phyloP scores from a whole-genome alignment of 495 filamentous ascomycete species.

The Penicillium cinerascens region DNA sequence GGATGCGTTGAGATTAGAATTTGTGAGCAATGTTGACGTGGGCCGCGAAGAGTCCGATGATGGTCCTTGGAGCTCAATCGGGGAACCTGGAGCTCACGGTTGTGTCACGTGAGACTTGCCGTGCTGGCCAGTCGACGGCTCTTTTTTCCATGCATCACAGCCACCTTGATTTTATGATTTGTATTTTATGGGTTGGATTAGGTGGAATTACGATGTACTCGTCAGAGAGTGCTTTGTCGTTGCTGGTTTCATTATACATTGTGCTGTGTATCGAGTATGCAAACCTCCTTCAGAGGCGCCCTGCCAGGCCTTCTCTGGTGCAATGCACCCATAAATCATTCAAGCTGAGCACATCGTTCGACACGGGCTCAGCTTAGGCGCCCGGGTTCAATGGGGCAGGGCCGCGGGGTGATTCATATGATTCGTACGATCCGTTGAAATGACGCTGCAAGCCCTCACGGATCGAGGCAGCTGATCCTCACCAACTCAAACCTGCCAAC shows the following conservation, averaged over 20 bases:
- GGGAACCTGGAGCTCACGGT: conserved; percentile 14
- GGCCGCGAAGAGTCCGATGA: conserved; percentile 17
- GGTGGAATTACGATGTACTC: background rate
- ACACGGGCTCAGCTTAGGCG: background rate
- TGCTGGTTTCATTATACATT: background rate
- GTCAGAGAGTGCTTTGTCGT: background rate
- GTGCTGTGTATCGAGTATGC: background rate
- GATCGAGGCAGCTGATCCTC: conserved; percentile 11
- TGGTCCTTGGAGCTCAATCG: conserved; percentile 16
- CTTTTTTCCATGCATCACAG: background rate
- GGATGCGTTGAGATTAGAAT: background rate
- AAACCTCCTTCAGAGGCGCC: background rate
- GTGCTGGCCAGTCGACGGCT: background rate
- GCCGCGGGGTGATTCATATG: background rate
- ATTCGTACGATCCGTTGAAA: background rate
- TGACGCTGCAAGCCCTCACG: conserved; percentile 1
- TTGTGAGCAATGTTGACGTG: conserved; percentile 10
- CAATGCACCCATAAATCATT: background rate
- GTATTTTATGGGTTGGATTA: background rate
- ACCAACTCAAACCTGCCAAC: background rate
- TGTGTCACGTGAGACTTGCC: conserved; percentile 14
- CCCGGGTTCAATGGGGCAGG: background rate
- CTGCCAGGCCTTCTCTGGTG: background rate
- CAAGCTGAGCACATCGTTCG: background rate
- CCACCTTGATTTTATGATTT: background rate